Base-by-base conservation (phyloP, 2,329 filamentous ascomycete species). In the Verticillium isaacii region DNA sequence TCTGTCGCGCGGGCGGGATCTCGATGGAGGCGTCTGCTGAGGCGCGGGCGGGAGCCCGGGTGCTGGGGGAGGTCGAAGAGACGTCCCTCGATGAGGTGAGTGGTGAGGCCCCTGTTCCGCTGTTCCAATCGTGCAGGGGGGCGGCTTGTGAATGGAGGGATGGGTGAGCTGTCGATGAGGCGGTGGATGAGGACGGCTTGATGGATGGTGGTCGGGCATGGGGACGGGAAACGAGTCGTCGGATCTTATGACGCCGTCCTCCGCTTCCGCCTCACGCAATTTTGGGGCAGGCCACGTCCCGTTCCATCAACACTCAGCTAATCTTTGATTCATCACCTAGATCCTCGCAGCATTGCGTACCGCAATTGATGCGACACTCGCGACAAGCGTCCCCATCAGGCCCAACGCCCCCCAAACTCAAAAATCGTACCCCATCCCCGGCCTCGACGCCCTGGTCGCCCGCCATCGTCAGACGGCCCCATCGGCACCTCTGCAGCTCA, bases 61-160 rank as follows among this genome's bases (percentile, higher is more conserved):
- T 88, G 61, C 71, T 89, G 57, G 76, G 73, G 3, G 84, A 88
- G 68, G 74, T 87, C 58, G 82, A 85, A 67, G 82, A 85, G 71
- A 76, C 74, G 63, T 86, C 76, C 70, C 74, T 89, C 50, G 84
- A 88, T 69, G 82, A 87, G 79, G 86, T 89, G 69, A 75, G 77
- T 74, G 62, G 5, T 29, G 29, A 29, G 29, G 29, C 25, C 25
- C 25, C 29, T 29, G 29, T 29, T 29, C 29, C 29, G 29, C 29
- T 29, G 29, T 29, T 29, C 29, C 29, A 4, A 6, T 5, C 4
- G 25, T 25, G 5, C 25, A 25, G 25, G 25, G 25, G 25, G 25
- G 25, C 25, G 29, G 1, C 29, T 29, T 29, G 29, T 29, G 29
- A 23, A 5, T 5, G 45, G n/a, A 12, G 45, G n/a, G n/a, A n/a